Percentiles rank a stretch among this genome's conserved stretches.
Conservation (phyloP, 2,329 filamentous ascomycete species). For the Albifimbria verrucaria region DNA sequence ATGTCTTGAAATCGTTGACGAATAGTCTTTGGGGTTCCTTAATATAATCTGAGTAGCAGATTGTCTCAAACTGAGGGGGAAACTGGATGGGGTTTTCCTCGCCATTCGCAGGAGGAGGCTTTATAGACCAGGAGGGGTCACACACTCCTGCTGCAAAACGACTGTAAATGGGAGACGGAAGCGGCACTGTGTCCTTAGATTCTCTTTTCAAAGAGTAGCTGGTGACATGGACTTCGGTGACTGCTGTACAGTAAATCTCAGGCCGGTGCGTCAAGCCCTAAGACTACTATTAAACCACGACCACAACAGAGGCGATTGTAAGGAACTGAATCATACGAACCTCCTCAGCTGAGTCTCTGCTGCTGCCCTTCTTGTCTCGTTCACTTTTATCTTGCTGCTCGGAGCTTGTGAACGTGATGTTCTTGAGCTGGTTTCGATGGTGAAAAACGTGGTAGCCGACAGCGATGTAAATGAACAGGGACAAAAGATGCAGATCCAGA, state of each 20-base stretch:
- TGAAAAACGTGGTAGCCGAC: constrained; percentile 59
- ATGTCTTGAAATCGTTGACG: not conserved
- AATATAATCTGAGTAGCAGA: constrained; percentile 23
- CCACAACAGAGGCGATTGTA: no score
- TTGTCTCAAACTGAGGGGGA: constrained; percentile 23
- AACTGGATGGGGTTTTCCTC: constrained; percentile 11
- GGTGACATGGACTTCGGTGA: constrained; percentile 48
- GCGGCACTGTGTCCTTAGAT: constrained; percentile 2
- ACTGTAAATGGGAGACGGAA: constrained; percentile 12
- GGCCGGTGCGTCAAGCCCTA: constrained; percentile 23
- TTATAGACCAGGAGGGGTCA: not conserved
- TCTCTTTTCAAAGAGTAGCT: constrained; percentile 18
- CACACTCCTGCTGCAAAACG: constrained; percentile 9
- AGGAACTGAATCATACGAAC: no score
- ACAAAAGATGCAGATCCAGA: constrained; percentile 57
- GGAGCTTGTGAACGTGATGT: constrained; percentile 31
- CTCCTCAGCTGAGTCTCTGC: constrained; percentile 30
- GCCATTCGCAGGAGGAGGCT: constrained; percentile 7
- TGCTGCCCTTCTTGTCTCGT: constrained; percentile 10
- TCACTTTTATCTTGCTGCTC: constrained; percentile 17
- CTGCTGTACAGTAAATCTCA: constrained; percentile 42
- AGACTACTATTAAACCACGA: no score
- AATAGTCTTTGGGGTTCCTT: not conserved
- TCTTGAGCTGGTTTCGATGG: constrained; percentile 51
- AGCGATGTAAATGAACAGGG: constrained; percentile 51